Conservation (phyloP, 1,284 basidiomycete genomes). For the Fistulinella cinereoalba region DNA sequence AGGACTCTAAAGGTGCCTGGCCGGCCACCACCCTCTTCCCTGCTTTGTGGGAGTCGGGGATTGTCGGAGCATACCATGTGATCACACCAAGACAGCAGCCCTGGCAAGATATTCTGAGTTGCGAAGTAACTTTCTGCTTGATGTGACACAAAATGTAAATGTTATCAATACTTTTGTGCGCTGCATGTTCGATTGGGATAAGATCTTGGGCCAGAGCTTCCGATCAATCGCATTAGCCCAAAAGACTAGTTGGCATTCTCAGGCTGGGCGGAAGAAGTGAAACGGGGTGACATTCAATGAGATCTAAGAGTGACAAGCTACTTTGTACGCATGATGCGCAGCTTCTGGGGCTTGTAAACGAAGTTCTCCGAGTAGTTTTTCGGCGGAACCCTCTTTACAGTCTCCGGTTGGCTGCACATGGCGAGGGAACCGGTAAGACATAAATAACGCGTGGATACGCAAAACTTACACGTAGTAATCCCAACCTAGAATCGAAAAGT, state of each 20-base stretch:
- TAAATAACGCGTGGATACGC: slow-evolving; percentile 1
- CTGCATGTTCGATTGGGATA: neutral
- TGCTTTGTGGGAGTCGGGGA: too few relatives aligned
- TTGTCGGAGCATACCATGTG: too few relatives aligned
- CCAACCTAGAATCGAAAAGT: slow-evolving; percentile 51
- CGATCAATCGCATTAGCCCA: neutral
- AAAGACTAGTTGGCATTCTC: neutral
- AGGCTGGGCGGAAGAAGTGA: neutral
- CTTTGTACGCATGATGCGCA: slow-evolving; percentile 92
- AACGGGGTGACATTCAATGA: slow-evolving; percentile 2
- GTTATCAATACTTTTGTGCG: neutral
- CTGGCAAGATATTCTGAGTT: too few relatives aligned
- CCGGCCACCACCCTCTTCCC: too few relatives aligned
- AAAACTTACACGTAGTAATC: slow-evolving; percentile 69
- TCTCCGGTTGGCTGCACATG: slow-evolving; percentile 58
- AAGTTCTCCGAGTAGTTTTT: slow-evolving; percentile 96
- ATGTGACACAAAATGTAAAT: neutral
- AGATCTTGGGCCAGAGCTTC: neutral
- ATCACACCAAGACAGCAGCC: too few relatives aligned
- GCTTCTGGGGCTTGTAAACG: slow-evolving; percentile 76
- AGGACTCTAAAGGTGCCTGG: too few relatives aligned
- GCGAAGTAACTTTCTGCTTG: too few relatives aligned
- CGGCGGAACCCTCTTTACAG: slow-evolving; percentile 74
- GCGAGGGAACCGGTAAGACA: neutral
- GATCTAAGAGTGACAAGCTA: slow-evolving; percentile 43